phyloP scores from a whole-genome alignment of 768 basidiomycete genomes.

The Pisolithus microcarpus region DNA sequence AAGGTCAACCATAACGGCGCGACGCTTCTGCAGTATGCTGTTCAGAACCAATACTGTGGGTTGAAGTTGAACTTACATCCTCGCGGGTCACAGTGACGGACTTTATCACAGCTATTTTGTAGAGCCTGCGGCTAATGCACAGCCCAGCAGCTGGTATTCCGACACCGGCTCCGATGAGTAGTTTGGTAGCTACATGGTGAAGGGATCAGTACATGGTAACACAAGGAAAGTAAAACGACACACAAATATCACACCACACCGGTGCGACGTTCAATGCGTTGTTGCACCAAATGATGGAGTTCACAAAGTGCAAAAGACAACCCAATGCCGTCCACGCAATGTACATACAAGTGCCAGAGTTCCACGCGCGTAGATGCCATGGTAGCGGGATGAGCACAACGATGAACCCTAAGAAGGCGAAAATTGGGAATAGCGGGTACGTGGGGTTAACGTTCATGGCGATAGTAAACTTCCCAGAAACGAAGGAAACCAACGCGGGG shows the following conservation, averaged over 20 bases:
- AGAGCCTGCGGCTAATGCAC: slow-evolving; percentile 47
- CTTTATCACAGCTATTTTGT: slow-evolving; percentile 30
- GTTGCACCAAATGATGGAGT: slow-evolving; percentile 30
- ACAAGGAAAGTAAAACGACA: not conserved
- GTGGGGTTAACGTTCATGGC: slow-evolving; percentile 8
- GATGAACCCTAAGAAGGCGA: slow-evolving; percentile 32
- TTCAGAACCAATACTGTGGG: not conserved
- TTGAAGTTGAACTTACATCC: slow-evolving; percentile 25
- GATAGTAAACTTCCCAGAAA: too few relatives aligned
- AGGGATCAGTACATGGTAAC: too few relatives aligned
- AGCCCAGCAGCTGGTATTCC: slow-evolving; percentile 42
- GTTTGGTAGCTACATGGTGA: too few relatives aligned
- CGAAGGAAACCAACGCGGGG: too few relatives aligned
- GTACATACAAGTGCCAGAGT: slow-evolving; percentile 24
- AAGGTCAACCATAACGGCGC: slow-evolving; percentile 27
- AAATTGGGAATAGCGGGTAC: slow-evolving; percentile 22
- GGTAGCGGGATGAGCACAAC: slow-evolving; percentile 37
- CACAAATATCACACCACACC: slow-evolving; percentile 51
- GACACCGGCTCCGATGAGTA: slow-evolving; percentile 32
- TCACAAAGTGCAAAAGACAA: slow-evolving; percentile 22
- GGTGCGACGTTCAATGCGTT: slow-evolving; percentile 25
- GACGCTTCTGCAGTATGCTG: slow-evolving; percentile 21
- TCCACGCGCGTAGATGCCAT: slow-evolving; percentile 36
- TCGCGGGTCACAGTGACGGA: slow-evolving; percentile 19
- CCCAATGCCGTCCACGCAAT: slow-evolving; percentile 24